phyloP scores from a whole-genome alignment of 306 rosid genomes.

The Corylus heterophylla region DNA sequence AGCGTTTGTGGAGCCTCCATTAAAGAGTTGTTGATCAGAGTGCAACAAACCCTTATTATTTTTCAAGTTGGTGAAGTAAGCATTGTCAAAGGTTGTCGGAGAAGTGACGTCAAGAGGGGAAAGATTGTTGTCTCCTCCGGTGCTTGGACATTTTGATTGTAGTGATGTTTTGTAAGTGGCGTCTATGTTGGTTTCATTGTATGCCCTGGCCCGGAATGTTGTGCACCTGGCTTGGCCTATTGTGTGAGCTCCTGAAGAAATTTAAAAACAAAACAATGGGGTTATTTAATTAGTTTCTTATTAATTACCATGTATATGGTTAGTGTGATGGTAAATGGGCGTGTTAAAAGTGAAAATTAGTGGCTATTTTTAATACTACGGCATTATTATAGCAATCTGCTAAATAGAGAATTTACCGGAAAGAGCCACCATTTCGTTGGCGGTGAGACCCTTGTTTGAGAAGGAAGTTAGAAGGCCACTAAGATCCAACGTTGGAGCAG shows the following conservation, averaged over 20 bases:
- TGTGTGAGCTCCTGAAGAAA: slow-evolving; percentile 38
- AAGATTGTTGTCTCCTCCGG: slow-evolving; percentile 27
- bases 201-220: slow-evolving; percentile 26
- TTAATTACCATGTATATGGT: too few relatives aligned
- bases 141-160: slow-evolving; percentile 31
- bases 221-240: slow-evolving; percentile 39
- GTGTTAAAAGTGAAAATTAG: too few relatives aligned
- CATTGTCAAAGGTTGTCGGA: slow-evolving; percentile 10
- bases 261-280: too few relatives aligned
- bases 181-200: slow-evolving; percentile 47
- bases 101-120: slow-evolving; percentile 14
- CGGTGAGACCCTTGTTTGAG: slow-evolving; percentile 31
- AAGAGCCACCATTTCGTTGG: slow-evolving; percentile 42
- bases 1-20: slow-evolving; percentile 31
- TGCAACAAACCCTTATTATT: slow-evolving; percentile 33
- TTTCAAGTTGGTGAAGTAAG: slow-evolving; percentile 28
- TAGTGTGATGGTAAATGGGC: too few relatives aligned
- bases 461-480: slow-evolving; percentile 38
- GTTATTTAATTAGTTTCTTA: too few relatives aligned
- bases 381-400: too few relatives aligned
- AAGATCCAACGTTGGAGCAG: slow-evolving; percentile 42
- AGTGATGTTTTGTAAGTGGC: slow-evolving; percentile 13
- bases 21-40: slow-evolving; percentile 41
- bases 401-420: slow-evolving; percentile 23
- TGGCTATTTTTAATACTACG: too few relatives aligned